Conservation (phyloP, 306 rosid species). For the Glycine soja region DNA sequence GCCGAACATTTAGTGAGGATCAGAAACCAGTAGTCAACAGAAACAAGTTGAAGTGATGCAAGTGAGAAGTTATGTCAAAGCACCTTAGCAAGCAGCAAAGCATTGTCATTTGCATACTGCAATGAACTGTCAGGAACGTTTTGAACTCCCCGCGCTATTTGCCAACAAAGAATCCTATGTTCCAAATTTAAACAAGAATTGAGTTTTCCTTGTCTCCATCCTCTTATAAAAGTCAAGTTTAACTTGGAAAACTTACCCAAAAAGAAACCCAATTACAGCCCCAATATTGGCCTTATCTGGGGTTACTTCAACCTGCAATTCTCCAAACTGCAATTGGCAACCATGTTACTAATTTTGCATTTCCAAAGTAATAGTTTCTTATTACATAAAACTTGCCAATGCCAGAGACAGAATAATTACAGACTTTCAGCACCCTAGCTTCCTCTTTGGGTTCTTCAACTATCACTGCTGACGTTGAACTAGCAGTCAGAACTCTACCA, state of each 20-base stretch:
- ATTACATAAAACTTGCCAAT: slow-evolving; percentile 32
- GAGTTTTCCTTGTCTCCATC: slow-evolving; percentile 9
- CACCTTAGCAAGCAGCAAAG: slow-evolving; percentile 88
- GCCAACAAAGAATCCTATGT: slow-evolving; percentile 82
- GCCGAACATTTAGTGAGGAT: slow-evolving; percentile 16
- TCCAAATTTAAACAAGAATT: slow-evolving; percentile 38
- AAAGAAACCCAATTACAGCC: slow-evolving; percentile 66
- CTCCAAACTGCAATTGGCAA: slow-evolving; percentile 81
- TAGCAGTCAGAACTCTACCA: slow-evolving; percentile 72
- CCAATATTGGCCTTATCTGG: slow-evolving; percentile 81
- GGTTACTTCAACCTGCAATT: slow-evolving; percentile 84
- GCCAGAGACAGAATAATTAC: slow-evolving; percentile 41
- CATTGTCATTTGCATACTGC: slow-evolving; percentile 91
- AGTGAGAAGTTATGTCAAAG: slow-evolving; percentile 37
- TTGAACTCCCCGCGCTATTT: slow-evolving; percentile 81
- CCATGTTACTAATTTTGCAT: slow-evolving; percentile 37
- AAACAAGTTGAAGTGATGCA: slow-evolving; percentile 6
- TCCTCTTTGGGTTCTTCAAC: slow-evolving; percentile 62
- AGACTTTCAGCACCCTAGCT: slow-evolving; percentile 76
- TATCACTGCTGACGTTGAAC: slow-evolving; percentile 53
- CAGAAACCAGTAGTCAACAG: slow-evolving; percentile 28
- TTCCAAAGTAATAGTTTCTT: slow-evolving; percentile 19
- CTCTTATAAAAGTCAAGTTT: not conserved
- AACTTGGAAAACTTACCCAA: slow-evolving; percentile 64
- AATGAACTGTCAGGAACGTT: slow-evolving; percentile 74